phyloP scores from a whole-genome alignment of 1,139 yeast genomes.

The Protomyces gravidus region DNA sequence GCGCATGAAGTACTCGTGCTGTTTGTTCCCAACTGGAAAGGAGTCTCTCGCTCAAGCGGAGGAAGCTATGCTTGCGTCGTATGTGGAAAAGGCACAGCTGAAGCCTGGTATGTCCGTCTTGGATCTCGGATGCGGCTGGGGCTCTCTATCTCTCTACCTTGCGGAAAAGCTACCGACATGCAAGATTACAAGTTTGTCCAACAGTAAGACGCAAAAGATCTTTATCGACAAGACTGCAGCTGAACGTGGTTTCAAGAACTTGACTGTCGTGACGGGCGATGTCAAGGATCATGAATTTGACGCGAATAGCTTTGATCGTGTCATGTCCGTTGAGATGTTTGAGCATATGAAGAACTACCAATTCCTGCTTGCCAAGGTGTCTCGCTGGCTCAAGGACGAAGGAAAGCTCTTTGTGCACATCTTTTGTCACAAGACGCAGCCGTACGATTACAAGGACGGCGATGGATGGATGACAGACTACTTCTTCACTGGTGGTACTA shows the following conservation, averaged over 20 bases:
- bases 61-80: constrained; percentile 25
- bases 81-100: constrained; percentile 53
- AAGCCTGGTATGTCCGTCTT: constrained; percentile 40
- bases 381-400: constrained; percentile 26
- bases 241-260: constrained; percentile 22
- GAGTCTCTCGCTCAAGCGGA: constrained; percentile 21
- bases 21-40: constrained; percentile 16
- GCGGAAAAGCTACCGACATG: constrained; percentile 36
- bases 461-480: constrained; percentile 29
- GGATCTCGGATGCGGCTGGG: constrained; percentile 49
- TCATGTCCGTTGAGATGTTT: constrained; percentile 30
- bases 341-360: constrained; percentile 29
- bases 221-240: constrained; percentile 26
- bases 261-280: constrained; percentile 28
- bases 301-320: constrained; percentile 21
- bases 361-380: constrained; percentile 21
- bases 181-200: constrained; percentile 21
- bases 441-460: constrained; percentile 27
- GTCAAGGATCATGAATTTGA: constrained; percentile 25
- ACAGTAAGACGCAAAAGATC: constrained; percentile 25
- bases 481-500: constrained; percentile 29
- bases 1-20: constrained; percentile 29
- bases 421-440: constrained; percentile 27
- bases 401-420: constrained; percentile 28
- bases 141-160: constrained; percentile 44